Base-by-base conservation (phyloP, 345 rosid genomes). In the Bruguiera sexangula region DNA sequence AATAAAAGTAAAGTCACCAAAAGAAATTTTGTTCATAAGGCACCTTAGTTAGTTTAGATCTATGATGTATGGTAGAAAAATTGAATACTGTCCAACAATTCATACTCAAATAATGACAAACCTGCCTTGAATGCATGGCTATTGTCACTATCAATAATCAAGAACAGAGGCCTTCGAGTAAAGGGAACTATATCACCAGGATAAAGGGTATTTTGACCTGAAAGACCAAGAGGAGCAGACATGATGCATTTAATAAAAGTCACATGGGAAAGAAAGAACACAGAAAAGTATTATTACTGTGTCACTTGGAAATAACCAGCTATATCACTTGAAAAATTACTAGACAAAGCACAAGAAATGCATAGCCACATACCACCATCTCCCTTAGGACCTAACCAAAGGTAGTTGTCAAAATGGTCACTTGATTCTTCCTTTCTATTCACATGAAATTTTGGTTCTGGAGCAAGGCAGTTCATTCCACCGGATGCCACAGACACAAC, bases 111-210 rank as follows among this genome's bases (percentile, higher is more conserved):
- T 86, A 90, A 83, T 85, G 90, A 96, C 97, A 95, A 92, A 96
- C 98, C 97, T 96, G 96, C 99, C 99, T 96, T 96, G 98, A 92
- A 96, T 90, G 97, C 97, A 84, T 87, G 94, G 91, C 99, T 96
- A 84, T 66, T 85, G 81, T 92, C 96, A 71, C 99, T 96, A 74
- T 96, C 98, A 58, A 96, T 85, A 79, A 96, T 83, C 85, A 96
- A 75, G 90, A 96, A 89, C 76, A 96, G 87, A 9, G 98, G 98
- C 67, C 84, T 90, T 72, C 99, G 82, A 2, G 98, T 96, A 63
- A 92, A 96, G 62, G 99, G 99, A 80, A 96, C 83, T 69, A 96
- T 72, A 88, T 96, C 98, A 57, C 91, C 96, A 72, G 98, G 99
- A 76, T 86, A 90, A 30, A 95, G 92, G 64, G 79, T 77, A 85